Evolutionary conservation across 306 rosid species (phyloP), one percentile per base, ranked within the genome.

Genomic region (Astragalus membranaceus): DNA sequence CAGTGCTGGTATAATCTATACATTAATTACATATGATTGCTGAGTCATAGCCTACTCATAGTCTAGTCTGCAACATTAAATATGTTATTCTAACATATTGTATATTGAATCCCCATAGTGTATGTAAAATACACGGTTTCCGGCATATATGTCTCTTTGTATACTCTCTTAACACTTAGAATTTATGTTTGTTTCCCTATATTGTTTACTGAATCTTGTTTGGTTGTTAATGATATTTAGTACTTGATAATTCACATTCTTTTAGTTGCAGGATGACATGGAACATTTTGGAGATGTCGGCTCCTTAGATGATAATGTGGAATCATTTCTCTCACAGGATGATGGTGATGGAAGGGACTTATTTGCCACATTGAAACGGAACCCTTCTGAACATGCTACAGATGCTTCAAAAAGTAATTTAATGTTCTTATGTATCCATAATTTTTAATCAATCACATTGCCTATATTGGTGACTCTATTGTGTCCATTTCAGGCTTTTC

Each of bases 281-380:
- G 96, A 92, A 57, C 96, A 81, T 79, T 90, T 89, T 58, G 98
- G 92, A 68, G 98, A 92, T 79, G 96, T 92, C 77, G 91, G 90
- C 71, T 86, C 96, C 72, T 86, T 92, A 61, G 98, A 92, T 64
- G 98, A 89, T 70, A 86, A 92, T 64, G 98, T 89, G 54, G 96
- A 92, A 70, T 92, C 98, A 43, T 92, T 92, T 80, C 88, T 92
- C 73, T 86, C 98, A 65, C 88, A 77, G 11, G 98, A 89, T 71
- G 96, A 85, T 74, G 96, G 87, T 67, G 98, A 89, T 81, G 98
- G 92, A 80, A 85, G 95, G 84, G 98, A 92, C 76, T 71, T 88
- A 80, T 92, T 89, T 82, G 93, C 87, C 44, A 79, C 93, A 10
- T 77, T 92, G 79, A 89, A 88, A 76, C 83, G 84, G 39, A 89